Conservation (phyloP, 306 rosid genomes). For the Hippophae rhamnoides region DNA sequence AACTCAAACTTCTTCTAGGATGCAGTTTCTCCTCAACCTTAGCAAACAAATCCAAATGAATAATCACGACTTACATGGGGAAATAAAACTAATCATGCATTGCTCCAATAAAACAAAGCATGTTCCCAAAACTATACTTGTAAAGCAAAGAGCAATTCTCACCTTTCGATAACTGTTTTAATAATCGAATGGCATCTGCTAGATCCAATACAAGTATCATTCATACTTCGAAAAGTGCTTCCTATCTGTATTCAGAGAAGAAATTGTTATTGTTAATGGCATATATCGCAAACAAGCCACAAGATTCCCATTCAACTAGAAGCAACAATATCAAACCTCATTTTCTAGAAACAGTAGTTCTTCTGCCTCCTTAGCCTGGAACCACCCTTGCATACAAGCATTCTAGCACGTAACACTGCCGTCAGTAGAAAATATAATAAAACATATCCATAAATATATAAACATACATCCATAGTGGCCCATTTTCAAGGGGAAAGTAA, state of each 20-base stretch:
- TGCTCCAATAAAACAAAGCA: background rate
- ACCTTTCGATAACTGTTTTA: conserved; percentile 58
- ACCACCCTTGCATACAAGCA: conserved; percentile 76
- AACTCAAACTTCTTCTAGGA: no score
- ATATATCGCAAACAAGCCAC: conserved; percentile 5
- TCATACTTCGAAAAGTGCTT: conserved; percentile 37
- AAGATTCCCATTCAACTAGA: conserved; percentile 7
- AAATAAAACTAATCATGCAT: no score
- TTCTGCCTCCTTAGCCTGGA: conserved; percentile 42
- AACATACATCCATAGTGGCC: no score
- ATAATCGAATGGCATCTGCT: conserved; percentile 27
- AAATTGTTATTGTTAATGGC: conserved; percentile 9
- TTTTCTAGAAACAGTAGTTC: conserved; percentile 46
- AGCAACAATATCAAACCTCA: conserved; percentile 43
- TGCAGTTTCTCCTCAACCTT: no score
- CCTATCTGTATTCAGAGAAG: conserved; percentile 34
- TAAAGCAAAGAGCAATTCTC: conserved; percentile 16
- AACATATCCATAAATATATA: background rate
- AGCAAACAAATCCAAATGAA: no score
- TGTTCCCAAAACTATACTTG: background rate
- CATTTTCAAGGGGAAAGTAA: no score
- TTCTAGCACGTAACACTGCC: conserved; percentile 33
- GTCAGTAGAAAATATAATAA: conserved; percentile 4
- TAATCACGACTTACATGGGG: no score
- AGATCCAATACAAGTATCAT: conserved; percentile 24